Conservation (phyloP, 2,329 filamentous ascomycete species). For the Polytolypa hystricis region DNA sequence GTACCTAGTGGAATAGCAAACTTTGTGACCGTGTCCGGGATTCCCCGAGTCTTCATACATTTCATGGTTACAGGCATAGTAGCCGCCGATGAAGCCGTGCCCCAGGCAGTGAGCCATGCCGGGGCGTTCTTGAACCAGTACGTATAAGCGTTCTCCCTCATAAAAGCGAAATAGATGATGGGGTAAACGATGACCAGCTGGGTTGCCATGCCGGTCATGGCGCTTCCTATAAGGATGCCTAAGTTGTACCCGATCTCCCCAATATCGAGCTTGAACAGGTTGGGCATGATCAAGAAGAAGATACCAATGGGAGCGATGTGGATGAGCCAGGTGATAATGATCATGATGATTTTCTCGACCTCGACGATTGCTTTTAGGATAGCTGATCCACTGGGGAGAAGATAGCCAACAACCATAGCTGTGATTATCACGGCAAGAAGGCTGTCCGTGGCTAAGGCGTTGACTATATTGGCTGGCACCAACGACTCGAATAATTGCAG, state of each 20-base stretch:
- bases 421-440: constrained; percentile 39
- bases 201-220: constrained; percentile 37
- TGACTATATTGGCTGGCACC: constrained; percentile 40
- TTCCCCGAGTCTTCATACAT: constrained; percentile 28
- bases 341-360: constrained; percentile 38
- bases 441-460: constrained; percentile 36
- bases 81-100: constrained; percentile 42
- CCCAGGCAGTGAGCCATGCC: constrained; percentile 46
- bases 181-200: constrained; percentile 40
- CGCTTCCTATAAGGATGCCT: constrained; percentile 40
- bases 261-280: constrained; percentile 41
- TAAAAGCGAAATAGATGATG: constrained; percentile 31
- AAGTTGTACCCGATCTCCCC: constrained; percentile 39
- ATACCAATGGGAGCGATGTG: constrained; percentile 41
- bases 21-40: constrained; percentile 36
- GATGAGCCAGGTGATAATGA: constrained; percentile 40
- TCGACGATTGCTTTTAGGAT: constrained; percentile 37
- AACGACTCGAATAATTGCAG: constrained; percentile 41
- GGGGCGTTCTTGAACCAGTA: constrained; percentile 40
- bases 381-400: constrained; percentile 31
- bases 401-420: constrained; percentile 37
- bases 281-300: constrained; percentile 44
- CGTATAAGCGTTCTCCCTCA: constrained; percentile 37
- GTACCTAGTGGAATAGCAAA: constrained; percentile 40
- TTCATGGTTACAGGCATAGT: constrained; percentile 42